Base-by-base conservation (phyloP, 2,329 filamentous ascomycete genomes). In the Xenoacremonium recifei region DNA sequence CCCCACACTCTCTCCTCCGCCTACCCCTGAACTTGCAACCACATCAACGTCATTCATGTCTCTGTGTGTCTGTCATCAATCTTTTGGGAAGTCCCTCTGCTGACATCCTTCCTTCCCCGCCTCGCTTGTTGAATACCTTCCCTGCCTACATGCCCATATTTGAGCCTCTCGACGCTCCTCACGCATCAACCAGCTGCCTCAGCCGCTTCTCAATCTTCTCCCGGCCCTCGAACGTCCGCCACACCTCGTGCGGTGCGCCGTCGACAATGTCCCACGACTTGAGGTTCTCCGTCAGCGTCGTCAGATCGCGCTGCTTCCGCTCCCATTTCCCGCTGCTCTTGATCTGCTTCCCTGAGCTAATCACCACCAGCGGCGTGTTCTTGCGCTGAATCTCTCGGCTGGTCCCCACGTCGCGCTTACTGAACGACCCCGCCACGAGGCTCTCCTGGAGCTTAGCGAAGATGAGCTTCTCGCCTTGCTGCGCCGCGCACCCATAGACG, bases 371-470 rank as follows among this genome's bases (percentile, higher is more conserved):
- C 6, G 89, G 85, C 12, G 86, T 87, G 44, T 87, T 73, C n/a
- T 75, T 74, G 44, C 78, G 76, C 66, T 96, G 89, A 39, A 97
- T 93, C 35, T 84, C 83, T 17, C 86, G 76, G 44, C 89, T 89
- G 45, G 84, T 87, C 33, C 77, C 72, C 15, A 95, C 82, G 58
- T 99, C 93, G 23, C 87, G 87, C 63, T 84, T 85, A 12, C 89
- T 89, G 53, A 97, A 80, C 1, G 87, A 89, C 51, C 84, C 79
- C 1, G 91, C 91, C 21, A 96, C 89, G 1, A 97, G 75, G 51
- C 85, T 92, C 70, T 99, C 93, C 67, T 99, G 93, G 42, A 99
- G 74, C 66, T 91, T 88, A 4, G 90, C 87, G 63, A 95, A 96
- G 64, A 96, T 85, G 62, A 80, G 85, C 63, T 91, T 95, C 47